phyloP scores from a whole-genome alignment of 179 eudicot genomes.

The Sideroxylon spinosum region DNA sequence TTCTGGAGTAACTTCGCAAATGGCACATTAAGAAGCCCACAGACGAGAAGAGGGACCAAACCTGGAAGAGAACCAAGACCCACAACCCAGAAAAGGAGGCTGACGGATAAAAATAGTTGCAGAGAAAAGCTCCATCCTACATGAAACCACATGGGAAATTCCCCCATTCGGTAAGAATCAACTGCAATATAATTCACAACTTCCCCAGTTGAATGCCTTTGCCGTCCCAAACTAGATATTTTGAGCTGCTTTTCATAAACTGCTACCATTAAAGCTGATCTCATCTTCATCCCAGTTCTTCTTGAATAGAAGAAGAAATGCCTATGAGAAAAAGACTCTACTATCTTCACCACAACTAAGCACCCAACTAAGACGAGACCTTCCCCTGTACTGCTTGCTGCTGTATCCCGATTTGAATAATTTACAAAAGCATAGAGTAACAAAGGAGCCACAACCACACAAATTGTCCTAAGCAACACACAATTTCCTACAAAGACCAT shows the following conservation, averaged over 20 bases:
- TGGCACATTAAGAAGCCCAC: conserved; percentile 47
- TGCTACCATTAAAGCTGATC: conserved; percentile 73
- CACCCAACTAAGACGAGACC: conserved; percentile 46
- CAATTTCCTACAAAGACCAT: conserved; percentile 42
- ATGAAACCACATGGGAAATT: conserved; percentile 69
- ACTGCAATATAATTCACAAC: conserved; percentile 69
- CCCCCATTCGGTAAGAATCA: conserved; percentile 91
- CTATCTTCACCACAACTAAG: conserved; percentile 40
- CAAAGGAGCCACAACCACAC: conserved; percentile 44
- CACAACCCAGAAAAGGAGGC: conserved; percentile 43
- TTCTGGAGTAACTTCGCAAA: conserved; percentile 51
- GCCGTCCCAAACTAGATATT: conserved; percentile 55
- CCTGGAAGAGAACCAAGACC: conserved; percentile 64
- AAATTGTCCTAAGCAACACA: conserved; percentile 36
- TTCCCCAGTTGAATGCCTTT: conserved; percentile 66
- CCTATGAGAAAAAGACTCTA: conserved; percentile 62
- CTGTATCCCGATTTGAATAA: conserved; percentile 29
- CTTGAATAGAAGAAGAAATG: conserved; percentile 66
- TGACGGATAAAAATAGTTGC: conserved; percentile 50
- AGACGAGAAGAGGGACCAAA: conserved; percentile 50
- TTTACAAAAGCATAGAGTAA: conserved; percentile 51
- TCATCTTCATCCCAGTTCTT: conserved; percentile 60
- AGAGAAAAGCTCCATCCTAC: conserved; percentile 37
- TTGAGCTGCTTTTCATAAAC: conserved; percentile 59
- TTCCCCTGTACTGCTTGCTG: conserved; percentile 9